A percentile compares a stretch with the other conserved stretches of the same genome.
These are phyloP conservation scores for Boletus sensibilis DNA, from an alignment of 768 basidiomycete genomes.

Conservation along the genomic window DNA sequence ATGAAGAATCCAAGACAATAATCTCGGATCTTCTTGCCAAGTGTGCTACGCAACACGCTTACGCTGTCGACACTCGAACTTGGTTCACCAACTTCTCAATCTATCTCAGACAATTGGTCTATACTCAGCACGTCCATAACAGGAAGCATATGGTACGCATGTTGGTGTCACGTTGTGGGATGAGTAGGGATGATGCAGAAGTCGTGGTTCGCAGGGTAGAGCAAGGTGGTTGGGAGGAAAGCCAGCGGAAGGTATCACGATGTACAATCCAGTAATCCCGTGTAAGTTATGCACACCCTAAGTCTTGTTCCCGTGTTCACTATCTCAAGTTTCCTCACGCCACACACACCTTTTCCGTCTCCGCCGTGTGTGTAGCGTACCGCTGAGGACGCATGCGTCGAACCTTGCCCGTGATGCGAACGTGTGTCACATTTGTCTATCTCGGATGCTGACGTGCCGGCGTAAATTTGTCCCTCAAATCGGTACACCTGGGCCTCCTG, in stretches of 20 bases:
- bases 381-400: not conserved
- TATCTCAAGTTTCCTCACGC: not conserved
- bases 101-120: conserved; percentile 26
- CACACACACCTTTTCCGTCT: not conserved
- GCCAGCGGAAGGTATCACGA: conserved; percentile 1
- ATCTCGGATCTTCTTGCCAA: conserved; percentile 26
- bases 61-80: conserved; percentile 22
- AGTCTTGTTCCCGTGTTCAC: conserved; percentile 1
- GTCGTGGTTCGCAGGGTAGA: conserved; percentile 18
- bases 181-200: conserved; percentile 24
- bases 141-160: conserved; percentile 27
- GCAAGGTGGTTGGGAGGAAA: not conserved
- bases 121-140: conserved; percentile 18
- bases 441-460: not conserved
- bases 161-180: conserved; percentile 26
- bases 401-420: not conserved
- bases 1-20: conserved; percentile 33
- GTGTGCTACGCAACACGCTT: conserved; percentile 20
- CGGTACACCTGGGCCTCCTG: conserved; percentile 5
- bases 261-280: conserved; percentile 21
- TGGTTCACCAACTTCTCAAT: conserved; percentile 25
- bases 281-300: conserved; percentile 8
- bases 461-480: conserved; percentile 4
- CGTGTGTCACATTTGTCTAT: not conserved
- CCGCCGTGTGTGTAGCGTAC: not conserved